Evolutionary conservation across 2,329 filamentous ascomycete species (phyloP), one percentile per base, ranked within the genome.

Genomic region (Xylaria sp.): DNA sequence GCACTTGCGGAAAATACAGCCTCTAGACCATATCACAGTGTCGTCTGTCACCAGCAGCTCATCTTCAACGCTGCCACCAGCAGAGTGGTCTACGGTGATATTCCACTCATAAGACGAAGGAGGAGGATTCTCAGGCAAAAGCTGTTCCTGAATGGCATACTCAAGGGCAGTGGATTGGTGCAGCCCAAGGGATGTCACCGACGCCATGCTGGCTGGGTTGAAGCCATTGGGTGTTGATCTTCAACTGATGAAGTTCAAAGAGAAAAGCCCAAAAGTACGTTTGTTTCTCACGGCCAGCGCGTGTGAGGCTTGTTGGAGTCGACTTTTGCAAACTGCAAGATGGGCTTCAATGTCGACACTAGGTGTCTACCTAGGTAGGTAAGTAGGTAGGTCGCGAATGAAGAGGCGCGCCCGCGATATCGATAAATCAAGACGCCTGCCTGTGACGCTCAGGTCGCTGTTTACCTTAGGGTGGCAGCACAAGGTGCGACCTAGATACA

Each of bases 1-100:
- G 54, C 90, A 87, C 76, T 94, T 92, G 71, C 92, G 90, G 65
- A 98, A 89, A 61, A 94, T 83, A 60, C 90, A 90, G 49, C 92
- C 93, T 61, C 92, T 87, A 40, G 92, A 96, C 94, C 94, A 99
- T 60, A 97, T 85, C 12, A 96, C 93, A 70, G 89, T 89, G 63
- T 85, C 83, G 25, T 87, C 82, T 11, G 93, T 95, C 54, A 87
- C 87, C 23, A 97, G 79, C 14, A 97, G 78, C 77, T 97, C 94
- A 71, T 97, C 93, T 69, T 94, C 88, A 37, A 84, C 73, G 38
- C 75, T 75, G 25, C 77, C 76, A 35, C 76, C 72, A 8, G 75
- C 76, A 5, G 73, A 70, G 28, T 75, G 72, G 61, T 83, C 80
- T 25, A 75, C 79, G 38, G 73, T 79, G 37, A 89, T 88, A 35